Evolutionary conservation across 1,284 basidiomycete genomes (phyloP), one percentile per base, ranked within the genome.

Genomic region (Thecaphora frezii): DNA sequence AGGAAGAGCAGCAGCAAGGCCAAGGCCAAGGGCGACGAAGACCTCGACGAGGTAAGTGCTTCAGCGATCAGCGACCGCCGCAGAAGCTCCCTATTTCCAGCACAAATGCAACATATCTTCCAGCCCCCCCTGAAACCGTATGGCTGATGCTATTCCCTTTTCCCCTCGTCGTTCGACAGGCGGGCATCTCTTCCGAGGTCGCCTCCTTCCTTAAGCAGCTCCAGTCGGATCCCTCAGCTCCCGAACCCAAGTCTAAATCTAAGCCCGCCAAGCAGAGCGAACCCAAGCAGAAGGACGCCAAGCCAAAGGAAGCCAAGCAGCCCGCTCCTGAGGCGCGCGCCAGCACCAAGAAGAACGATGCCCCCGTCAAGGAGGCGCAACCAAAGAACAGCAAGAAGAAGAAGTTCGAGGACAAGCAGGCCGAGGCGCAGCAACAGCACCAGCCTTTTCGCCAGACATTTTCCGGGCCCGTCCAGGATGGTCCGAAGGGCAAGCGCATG

Each of bases 401-500:
- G 7, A 23, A 46, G 18, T 10, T 37, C 22, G 13, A 22, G 14
- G 24, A 38, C 24, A 24, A n/a, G 23, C 19, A 46, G 23, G 19
- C 18, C 33, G 33, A 36, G 18, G 33, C 10, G 10, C 19, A 41
- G 39, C 5, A 39, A 5, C 7, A 8, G 18, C 16, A 39, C 18
- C 18, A 39, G 37, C 18, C 16, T 7, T 21, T 21, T 22, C 4
- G 39, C 19, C 19, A 10, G n/a, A 24, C 9, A 3, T 24, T 21
- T 4, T 18, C 4, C 21, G 21, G 22, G 39, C 39, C 39, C 7
- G n/a, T 4, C 5, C 21, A 21, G n/a, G 10, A 10, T 16, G 19
- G 21, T 8, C 9, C n/a, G 39, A 62, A 62, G 45, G 59, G 64
- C 36, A 66, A 66, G 44, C 69, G 68, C 48, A 58, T 68, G 51